Evolutionary conservation across 306 rosid genomes (phyloP), one percentile per base, ranked within the genome.

Genomic region (Elaeagnus macrophylla): DNA sequence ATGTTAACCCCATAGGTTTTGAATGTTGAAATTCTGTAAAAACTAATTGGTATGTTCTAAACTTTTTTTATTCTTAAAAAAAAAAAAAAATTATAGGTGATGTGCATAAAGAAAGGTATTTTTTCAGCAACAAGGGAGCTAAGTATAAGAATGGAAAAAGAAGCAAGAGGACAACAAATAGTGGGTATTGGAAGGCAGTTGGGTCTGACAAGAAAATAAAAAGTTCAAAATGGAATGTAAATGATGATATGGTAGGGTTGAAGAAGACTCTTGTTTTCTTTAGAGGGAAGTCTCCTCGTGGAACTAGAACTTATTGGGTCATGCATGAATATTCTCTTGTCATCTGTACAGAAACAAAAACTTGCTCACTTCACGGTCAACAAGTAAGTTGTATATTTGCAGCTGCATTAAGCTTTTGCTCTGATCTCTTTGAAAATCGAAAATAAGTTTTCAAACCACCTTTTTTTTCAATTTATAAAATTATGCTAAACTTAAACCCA

Each of bases 131-230:
- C 8, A 83, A 83, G 72, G 93, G 82, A 76, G 66, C 71, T 1
- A 79, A 77, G 59, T 71, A 77, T 68, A 50, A 76, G 50, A 83
- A 78, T 67, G 81, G 90, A 10, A 77, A 68, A 43, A 74, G 86
- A 45, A 79, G 75, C 64, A 88, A 81, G 45, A 37, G 95, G 59
- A 75, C 66, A 39, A 83, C 95, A n/a, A 74, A 52, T 52, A 76
- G 89, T 48, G 97, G 97, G 0, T 84, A 80, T 67, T 91, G 97
- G 97, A 91, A 91, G 47, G 79, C 87, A 15, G 80, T 83, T 1
- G 96, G 97, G 0, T 57, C 83, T 8, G 96, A 86, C 62, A 86
- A 76, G 49, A 82, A 45, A 48, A 80, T 86, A 41, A 59, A 66
- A 25, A 76, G 83, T 55, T 56, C 88, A 15, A 61, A 38, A 37